Conservation (phyloP, 2,329 filamentous ascomycete genomes). For the Paraconiothyrium brasiliense region DNA sequence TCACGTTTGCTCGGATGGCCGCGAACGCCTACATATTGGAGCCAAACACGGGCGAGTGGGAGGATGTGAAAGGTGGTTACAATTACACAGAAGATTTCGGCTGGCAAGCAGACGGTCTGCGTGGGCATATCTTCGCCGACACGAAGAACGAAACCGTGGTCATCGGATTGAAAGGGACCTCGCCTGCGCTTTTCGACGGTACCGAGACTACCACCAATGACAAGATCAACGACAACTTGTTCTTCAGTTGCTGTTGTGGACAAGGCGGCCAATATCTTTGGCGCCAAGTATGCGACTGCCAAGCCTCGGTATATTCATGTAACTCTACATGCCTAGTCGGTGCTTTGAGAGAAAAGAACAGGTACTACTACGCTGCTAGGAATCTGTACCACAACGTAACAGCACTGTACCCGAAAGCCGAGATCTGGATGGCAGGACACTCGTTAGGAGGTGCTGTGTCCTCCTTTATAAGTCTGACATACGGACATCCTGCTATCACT, state of each 20-base stretch:
- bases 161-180: constrained; percentile 92
- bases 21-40: constrained; percentile 86
- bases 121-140: constrained; percentile 92
- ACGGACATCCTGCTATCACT: constrained; percentile 87
- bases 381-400: constrained; percentile 95
- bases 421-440: constrained; percentile 91
- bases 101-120: constrained; percentile 87
- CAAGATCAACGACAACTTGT: constrained; percentile 97
- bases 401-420: constrained; percentile 81
- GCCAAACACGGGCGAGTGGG: constrained; percentile 79
- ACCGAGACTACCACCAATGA: constrained; percentile 96
- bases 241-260: constrained; percentile 97
- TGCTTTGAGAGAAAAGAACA: constrained; percentile 80
- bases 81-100: constrained; percentile 91
- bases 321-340: constrained; percentile 88
- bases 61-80: constrained; percentile 73
- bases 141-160: constrained; percentile 85
- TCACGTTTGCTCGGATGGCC: constrained; percentile 88
- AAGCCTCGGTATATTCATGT: constrained; percentile 85
- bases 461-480: constrained; percentile 89
- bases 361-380: constrained; percentile 88
- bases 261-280: constrained; percentile 91
- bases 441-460: constrained; percentile 90
- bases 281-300: constrained; percentile 93
- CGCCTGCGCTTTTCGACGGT: constrained; percentile 90